Evolutionary conservation across 805 yeast genomes (phyloP).

Genomic region (Saccharomycopsis sp.): DNA sequence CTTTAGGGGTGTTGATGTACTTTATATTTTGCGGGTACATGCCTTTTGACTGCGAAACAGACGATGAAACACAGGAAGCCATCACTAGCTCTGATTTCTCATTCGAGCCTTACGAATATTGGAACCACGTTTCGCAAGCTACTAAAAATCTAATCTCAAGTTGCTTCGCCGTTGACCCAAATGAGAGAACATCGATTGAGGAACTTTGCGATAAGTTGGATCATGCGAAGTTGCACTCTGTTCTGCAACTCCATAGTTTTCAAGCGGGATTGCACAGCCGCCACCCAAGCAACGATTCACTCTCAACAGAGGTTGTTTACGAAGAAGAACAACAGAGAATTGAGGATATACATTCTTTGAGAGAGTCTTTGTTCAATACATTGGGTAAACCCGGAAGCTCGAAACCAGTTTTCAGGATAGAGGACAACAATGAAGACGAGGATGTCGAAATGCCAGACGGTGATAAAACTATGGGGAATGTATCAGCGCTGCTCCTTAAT

Average conservation of each 20-base stretch:
- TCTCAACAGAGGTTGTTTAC: constrained; percentile 1
- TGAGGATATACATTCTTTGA: constrained; percentile 9
- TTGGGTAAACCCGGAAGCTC: no score
- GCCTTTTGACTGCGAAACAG: constrained; percentile 70
- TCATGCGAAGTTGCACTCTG: no score
- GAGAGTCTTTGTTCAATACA: constrained; percentile 14
- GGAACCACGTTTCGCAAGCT: constrained; percentile 41
- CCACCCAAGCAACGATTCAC: no score
- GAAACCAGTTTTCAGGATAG: neutral
- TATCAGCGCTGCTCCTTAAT: no score
- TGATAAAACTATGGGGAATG: no score
- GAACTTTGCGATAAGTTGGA: no score
- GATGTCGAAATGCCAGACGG: neutral
- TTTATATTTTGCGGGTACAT: constrained; percentile 66
- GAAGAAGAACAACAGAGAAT: constrained; percentile 7
- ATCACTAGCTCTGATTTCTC: constrained; percentile 48
- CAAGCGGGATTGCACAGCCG: no score
- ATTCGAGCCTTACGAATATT: constrained; percentile 52
- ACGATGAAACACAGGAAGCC: constrained; percentile 57
- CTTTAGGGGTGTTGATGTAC: constrained; percentile 63
- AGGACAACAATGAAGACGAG: neutral
- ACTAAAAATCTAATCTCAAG: constrained; percentile 49
- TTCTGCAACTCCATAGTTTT: no score
- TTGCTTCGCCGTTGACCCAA: constrained; percentile 43
- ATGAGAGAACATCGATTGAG: constrained; percentile 37